Conservation (phyloP, 345 rosid genomes). For the Stellera chamaejasme region DNA sequence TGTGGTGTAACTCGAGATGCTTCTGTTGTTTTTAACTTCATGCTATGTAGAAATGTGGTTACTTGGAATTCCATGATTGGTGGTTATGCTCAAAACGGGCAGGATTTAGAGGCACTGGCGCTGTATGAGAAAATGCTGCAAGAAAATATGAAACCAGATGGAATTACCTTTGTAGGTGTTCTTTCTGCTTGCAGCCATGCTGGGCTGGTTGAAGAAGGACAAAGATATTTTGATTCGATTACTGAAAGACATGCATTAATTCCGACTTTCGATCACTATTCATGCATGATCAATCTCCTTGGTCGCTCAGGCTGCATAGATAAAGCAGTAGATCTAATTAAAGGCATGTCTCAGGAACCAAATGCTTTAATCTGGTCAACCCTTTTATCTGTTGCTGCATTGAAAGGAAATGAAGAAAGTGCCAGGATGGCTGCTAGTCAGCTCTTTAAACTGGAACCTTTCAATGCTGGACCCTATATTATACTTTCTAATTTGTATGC, state of each 20-base stretch:
- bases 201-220: conserved; percentile 40
- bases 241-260: conserved; percentile 23
- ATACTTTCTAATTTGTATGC: conserved; percentile 59
- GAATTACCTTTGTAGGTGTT: conserved; percentile 40
- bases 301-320: conserved; percentile 38
- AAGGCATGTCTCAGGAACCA: conserved; percentile 35
- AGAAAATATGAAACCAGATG: conserved; percentile 41
- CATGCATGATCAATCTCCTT: conserved; percentile 46
- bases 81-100: conserved; percentile 52
- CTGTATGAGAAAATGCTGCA: conserved; percentile 38
- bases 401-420: conserved; percentile 29
- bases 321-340: conserved; percentile 35
- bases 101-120: conserved; percentile 37
- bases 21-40: conserved; percentile 25
- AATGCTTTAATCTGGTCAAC: conserved; percentile 45
- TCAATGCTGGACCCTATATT: conserved; percentile 48
- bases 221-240: conserved; percentile 41
- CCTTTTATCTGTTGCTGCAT: conserved; percentile 35
- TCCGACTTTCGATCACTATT: conserved; percentile 42
- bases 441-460: conserved; percentile 42
- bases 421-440: conserved; percentile 48
- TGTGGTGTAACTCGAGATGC: conserved; percentile 46
- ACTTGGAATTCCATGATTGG: conserved; percentile 57
- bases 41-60: conserved; percentile 34
- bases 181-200: conserved; percentile 53